Evolutionary conservation across 192 early-diverging fungal genomes (phyloP).

Genomic region (Cetraspora pellucida): DNA sequence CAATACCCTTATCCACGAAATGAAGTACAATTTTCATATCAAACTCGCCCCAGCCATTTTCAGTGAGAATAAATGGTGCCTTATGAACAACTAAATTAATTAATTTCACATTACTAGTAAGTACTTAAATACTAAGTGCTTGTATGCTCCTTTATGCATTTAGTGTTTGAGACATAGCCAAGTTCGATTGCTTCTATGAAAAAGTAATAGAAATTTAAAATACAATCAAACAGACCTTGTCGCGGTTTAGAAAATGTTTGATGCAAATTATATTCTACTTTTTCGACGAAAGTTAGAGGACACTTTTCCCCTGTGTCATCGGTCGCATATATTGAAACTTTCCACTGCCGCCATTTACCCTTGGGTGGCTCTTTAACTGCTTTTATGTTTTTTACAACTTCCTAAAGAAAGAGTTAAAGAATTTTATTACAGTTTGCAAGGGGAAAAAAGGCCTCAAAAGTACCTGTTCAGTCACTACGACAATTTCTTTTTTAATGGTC

Average conservation of each 20-base stretch:
- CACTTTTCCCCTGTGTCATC: slow-evolving; percentile 44
- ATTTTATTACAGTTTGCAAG: neutral
- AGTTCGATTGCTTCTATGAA: neutral
- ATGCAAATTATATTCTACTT: slow-evolving; percentile 53
- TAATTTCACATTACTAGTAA: neutral
- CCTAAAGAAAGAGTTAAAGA: slow-evolving; percentile 6
- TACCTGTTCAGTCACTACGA: slow-evolving; percentile 30
- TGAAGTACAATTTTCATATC: slow-evolving; percentile 57
- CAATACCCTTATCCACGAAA: slow-evolving; percentile 47
- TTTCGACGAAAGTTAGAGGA: slow-evolving; percentile 44
- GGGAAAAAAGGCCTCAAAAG: neutral
- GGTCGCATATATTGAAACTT: slow-evolving; percentile 47
- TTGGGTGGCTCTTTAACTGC: slow-evolving; percentile 39
- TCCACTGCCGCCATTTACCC: slow-evolving; percentile 43
- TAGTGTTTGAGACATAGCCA: neutral
- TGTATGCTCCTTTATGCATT: neutral
- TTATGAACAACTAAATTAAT: slow-evolving; percentile 43
- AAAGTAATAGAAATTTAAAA: neutral
- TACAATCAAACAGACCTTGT: slow-evolving; percentile 38
- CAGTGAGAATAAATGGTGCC: slow-evolving; percentile 53
- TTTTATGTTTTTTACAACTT: slow-evolving; percentile 17
- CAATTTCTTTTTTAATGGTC: slow-evolving; percentile 10
- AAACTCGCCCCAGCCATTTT: slow-evolving; percentile 67
- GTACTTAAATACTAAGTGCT: neutral
- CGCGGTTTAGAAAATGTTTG: slow-evolving; percentile 49